A percentile compares a stretch with the other conserved stretches of the same genome.
These are phyloP conservation scores for Plasmodium gonderi DNA, from an alignment of 169 alveolate genomes.

Conservation along the genomic window DNA sequence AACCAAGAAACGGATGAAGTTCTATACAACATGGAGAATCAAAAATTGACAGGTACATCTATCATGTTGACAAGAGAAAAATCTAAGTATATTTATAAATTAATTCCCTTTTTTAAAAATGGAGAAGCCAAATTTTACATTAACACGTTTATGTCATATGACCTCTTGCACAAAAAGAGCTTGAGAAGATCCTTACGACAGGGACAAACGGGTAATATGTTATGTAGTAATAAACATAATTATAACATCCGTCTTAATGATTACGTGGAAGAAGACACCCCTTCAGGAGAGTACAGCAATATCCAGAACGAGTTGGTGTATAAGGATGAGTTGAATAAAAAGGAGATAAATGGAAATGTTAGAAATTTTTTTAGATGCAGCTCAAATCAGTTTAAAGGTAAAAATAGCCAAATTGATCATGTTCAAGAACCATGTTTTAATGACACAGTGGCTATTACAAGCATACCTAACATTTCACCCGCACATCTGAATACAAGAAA, in stretches of 20 bases:
- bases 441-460: background rate
- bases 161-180: background rate
- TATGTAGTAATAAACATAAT: no score
- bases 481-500: no score
- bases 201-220: background rate
- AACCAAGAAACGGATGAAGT: background rate
- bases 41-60: constrained; percentile 61
- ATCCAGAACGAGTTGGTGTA: background rate
- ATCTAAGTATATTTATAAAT: constrained; percentile 48
- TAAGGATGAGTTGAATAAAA: background rate
- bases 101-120: constrained; percentile 65
- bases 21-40: constrained; percentile 8
- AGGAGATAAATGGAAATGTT: background rate
- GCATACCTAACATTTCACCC: background rate
- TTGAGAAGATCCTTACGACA: background rate
- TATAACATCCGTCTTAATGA: no score
- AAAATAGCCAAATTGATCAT: background rate
- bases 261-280: background rate
- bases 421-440: background rate
- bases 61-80: constrained; percentile 40
- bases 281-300: background rate
- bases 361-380: background rate
- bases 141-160: background rate
- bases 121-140: constrained; percentile 64
- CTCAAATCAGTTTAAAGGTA: background rate